These are phyloP conservation scores for Trichoderma breve DNA, from an alignment of 2,329 filamentous ascomycete species.

Conservation along the genomic window DNA sequence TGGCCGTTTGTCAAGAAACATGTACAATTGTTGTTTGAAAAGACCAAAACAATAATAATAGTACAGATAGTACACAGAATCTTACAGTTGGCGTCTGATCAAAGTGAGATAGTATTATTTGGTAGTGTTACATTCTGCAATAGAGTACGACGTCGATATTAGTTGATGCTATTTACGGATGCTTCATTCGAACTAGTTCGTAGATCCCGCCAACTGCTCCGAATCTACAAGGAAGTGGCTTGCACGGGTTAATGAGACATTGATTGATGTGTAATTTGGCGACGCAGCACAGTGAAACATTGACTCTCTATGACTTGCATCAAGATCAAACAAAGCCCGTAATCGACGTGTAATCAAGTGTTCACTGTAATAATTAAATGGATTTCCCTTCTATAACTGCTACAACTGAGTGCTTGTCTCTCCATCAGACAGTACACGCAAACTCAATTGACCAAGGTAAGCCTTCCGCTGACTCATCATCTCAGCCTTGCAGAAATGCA, in stretches of 20 bases:
- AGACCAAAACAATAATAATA: not conserved
- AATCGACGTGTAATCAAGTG: not conserved
- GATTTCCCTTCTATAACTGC: not conserved
- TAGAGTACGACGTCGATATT: not conserved
- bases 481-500: slow-evolving; percentile 8
- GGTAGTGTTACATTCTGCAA: not conserved
- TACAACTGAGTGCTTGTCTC: not conserved
- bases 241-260: not conserved
- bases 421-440: not conserved
- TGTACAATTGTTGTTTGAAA: not conserved
- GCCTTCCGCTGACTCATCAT: not conserved
- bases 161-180: not conserved
- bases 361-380: not conserved
- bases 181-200: not conserved
- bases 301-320: not conserved
- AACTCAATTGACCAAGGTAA: not conserved
- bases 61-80: too few species aligned
- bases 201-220: not conserved
- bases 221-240: not conserved
- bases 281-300: not conserved
- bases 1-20: not conserved
- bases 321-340: not conserved
- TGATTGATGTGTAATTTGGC: not conserved
- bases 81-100: too few species aligned
- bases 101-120: not conserved